Evolutionary conservation across 176 grass and related monocot genomes (phyloP), one percentile per base, ranked within the genome.

Genomic region (Triticum timopheevii): DNA sequence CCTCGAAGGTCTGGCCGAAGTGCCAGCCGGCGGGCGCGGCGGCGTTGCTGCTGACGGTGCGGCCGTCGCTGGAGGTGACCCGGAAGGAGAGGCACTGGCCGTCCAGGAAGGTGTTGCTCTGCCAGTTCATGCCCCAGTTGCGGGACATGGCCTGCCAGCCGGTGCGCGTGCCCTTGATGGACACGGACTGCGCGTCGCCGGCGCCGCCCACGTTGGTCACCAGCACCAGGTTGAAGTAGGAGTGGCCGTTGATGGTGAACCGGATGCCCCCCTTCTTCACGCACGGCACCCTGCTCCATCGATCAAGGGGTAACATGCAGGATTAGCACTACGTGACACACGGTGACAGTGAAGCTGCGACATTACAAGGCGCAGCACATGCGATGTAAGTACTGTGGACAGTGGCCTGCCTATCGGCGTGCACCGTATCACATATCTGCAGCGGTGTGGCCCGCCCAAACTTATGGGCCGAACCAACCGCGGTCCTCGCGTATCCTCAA

Each of bases 91-190:
- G 90, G 84, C 67, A 74, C 80, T 92, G 90, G 3, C 87, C 13
- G 84, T 92, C 90, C 1, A 92, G 84, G 62, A 47, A 3, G 3
- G 87, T 10, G 87, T 89, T 89, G 87, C 87, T 92, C 90, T 92
- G 90, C 90, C 90, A 92, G 87, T 92, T 92, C 87, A 84, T 84
- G 75, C 90, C 90, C 90, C 90, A 92, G 84, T 92, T 92, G 2
- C 90, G 86, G 1, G 86, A 92, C 90, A 92, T 92, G 84, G 87
- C 50, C 86, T 91, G 90, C 90, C 90, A 91, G 4, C 86, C 90
- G 0, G 78, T 65, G n/a, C 86, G 86, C 1, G 90, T 76, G 19
- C 90, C 87, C 73, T 79, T 83, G 90, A 92, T 84, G 54, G 84
- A 75, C 4, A 92, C 86, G 24, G 86, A 83, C 0, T 28, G 61